Evolutionary conservation across 768 basidiomycete species (phyloP).

Genomic region (Leccinellum rugosiceps): DNA sequence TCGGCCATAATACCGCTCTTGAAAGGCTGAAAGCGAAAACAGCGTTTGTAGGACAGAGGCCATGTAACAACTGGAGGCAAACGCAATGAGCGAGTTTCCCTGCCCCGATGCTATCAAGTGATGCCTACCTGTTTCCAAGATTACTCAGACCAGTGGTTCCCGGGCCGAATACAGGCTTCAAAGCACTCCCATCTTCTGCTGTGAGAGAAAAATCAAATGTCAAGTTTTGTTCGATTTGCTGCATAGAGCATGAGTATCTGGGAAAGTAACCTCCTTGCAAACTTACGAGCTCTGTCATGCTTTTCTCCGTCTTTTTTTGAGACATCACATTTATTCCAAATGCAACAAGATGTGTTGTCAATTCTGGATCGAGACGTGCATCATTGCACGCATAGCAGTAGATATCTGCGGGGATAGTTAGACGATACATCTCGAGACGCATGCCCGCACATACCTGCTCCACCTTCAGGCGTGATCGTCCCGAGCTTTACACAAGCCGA

Average conservation of each 20-base stretch:
- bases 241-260: not conserved
- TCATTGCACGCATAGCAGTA: slow-evolving; percentile 95
- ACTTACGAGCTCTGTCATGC: slow-evolving; percentile 88
- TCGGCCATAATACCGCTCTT: slow-evolving; percentile 58
- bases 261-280: not conserved
- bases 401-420: slow-evolving; percentile 51
- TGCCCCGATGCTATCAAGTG: not conserved
- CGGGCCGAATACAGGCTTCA: slow-evolving; percentile 85
- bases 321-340: slow-evolving; percentile 87
- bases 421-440: not conserved
- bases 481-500: slow-evolving; percentile 89
- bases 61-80: slow-evolving; percentile 82
- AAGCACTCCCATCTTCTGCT: slow-evolving; percentile 78
- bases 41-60: slow-evolving; percentile 87
- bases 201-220: slow-evolving; percentile 92
- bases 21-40: slow-evolving; percentile 79
- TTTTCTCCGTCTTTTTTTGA: slow-evolving; percentile 91
- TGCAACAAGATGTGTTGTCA: slow-evolving; percentile 66
- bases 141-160: slow-evolving; percentile 89
- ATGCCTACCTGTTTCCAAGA: slow-evolving; percentile 78
- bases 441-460: slow-evolving; percentile 58
- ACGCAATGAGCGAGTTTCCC: not conserved
- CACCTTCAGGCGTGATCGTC: slow-evolving; percentile 94
- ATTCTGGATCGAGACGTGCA: slow-evolving; percentile 69
- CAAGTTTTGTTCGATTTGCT: slow-evolving; percentile 97